Conservation (phyloP, 2,329 filamentous ascomycete genomes). For the Cordyceps militaris region DNA sequence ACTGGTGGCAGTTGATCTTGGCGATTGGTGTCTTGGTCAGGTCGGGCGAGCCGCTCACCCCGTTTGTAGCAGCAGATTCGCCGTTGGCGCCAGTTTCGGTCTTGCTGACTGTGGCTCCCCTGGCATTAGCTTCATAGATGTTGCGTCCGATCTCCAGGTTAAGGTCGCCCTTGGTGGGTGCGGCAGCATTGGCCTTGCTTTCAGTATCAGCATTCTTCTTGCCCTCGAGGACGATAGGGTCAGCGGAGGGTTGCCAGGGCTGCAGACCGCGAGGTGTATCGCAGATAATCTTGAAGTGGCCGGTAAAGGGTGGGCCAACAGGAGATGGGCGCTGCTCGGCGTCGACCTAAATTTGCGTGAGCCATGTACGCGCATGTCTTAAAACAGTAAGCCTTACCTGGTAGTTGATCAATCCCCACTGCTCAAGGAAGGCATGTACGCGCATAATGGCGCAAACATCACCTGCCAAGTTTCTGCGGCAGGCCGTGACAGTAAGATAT, state of each 20-base stretch:
- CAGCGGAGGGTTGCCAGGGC: slow-evolving; percentile 85
- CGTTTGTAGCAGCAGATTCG: slow-evolving; percentile 62
- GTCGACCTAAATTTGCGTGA: slow-evolving; percentile 61
- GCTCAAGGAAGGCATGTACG: slow-evolving; percentile 93
- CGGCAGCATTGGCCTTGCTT: slow-evolving; percentile 57
- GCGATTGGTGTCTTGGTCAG: slow-evolving; percentile 58
- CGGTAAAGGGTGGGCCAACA: slow-evolving; percentile 92
- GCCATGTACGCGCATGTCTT: neutral
- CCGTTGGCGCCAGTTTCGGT: slow-evolving; percentile 68
- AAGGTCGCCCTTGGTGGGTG: slow-evolving; percentile 67
- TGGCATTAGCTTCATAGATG: slow-evolving; percentile 88
- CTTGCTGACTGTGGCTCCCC: slow-evolving; percentile 64
- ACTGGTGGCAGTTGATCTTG: slow-evolving; percentile 80
- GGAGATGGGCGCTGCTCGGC: slow-evolving; percentile 91
- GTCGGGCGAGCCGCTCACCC: slow-evolving; percentile 50
- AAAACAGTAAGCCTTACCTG: slow-evolving; percentile 54
- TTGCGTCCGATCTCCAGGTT: slow-evolving; percentile 93
- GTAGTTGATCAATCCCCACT: slow-evolving; percentile 98
- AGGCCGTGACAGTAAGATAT: slow-evolving; percentile 95
- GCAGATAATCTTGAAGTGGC: slow-evolving; percentile 92
- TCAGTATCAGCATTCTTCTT: slow-evolving; percentile 63
- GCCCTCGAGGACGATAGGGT: slow-evolving; percentile 57
- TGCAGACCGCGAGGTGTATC: slow-evolving; percentile 93
- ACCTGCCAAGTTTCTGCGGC: slow-evolving; percentile 86
- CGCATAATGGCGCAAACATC: slow-evolving; percentile 99